A percentile compares a stretch with the other conserved stretches of the same genome.
Conservation (phyloP, 2,329 filamentous ascomycete species). For the Colletotrichum costaricense region DNA sequence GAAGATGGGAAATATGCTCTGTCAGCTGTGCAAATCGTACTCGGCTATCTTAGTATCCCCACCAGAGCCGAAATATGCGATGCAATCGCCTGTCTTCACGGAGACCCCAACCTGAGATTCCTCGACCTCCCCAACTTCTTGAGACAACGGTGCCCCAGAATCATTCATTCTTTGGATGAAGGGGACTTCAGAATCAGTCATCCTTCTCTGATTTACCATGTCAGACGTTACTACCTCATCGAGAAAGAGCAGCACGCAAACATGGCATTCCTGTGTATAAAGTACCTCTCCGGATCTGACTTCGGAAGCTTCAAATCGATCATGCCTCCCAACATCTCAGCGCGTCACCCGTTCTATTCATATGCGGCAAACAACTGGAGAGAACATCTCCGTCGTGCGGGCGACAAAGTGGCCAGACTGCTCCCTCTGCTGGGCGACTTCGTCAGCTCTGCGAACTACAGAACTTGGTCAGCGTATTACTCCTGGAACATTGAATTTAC, state of each 20-base stretch:
- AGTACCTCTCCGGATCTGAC: conserved; percentile 32
- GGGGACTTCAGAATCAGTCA: conserved; percentile 15
- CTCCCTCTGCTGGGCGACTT: conserved; percentile 19
- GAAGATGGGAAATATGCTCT: conserved; percentile 22
- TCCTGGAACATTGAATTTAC: not conserved
- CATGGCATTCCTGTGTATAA: conserved; percentile 38
- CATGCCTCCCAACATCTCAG: not conserved
- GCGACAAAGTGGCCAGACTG: conserved; percentile 24
- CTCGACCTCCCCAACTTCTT: conserved; percentile 16
- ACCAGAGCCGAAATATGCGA: not conserved
- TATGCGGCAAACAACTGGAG: conserved; percentile 37
- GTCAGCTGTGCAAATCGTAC: conserved; percentile 6
- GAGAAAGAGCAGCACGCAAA: conserved; percentile 33
- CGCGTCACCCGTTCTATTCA: conserved; percentile 31
- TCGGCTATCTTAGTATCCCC: not conserved
- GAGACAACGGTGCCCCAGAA: conserved; percentile 25
- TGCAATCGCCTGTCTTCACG: conserved; percentile 21
- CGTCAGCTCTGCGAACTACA: conserved; percentile 32
- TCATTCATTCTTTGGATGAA: conserved; percentile 25
- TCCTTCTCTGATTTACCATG: conserved; percentile 17
- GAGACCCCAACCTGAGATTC: not conserved
- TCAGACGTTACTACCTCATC: conserved; percentile 26
- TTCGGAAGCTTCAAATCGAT: not conserved
- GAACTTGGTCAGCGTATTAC: conserved; percentile 33
- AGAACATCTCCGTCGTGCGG: conserved; percentile 22